Percentiles rank a stretch among this genome's conserved stretches.
These are phyloP conservation scores for Hibiscus tridactylites DNA, from an alignment of 345 rosid species.

Conservation along the genomic window DNA sequence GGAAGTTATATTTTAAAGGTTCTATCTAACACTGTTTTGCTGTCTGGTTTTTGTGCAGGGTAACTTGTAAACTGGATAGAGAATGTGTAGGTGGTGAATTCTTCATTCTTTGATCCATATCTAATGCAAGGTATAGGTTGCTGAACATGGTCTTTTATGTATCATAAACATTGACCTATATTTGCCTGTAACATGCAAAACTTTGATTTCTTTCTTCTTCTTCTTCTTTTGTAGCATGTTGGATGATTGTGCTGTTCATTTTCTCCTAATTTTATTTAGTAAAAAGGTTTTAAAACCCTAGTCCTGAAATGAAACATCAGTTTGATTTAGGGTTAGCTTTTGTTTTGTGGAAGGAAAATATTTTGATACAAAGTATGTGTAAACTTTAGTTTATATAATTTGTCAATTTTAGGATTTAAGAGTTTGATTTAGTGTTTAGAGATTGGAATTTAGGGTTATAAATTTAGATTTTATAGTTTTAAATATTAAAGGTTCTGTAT, in stretches of 20 bases:
- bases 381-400: too few species aligned
- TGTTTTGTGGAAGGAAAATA: constrained; percentile 11
- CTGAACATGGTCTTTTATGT: constrained; percentile 30
- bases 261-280: background rate
- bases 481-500: too few species aligned
- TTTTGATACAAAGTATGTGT: too few species aligned
- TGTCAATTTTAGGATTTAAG: too few species aligned
- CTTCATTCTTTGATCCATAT: constrained; percentile 23
- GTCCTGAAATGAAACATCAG: constrained; percentile 3
- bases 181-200: constrained; percentile 15
- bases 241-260: background rate
- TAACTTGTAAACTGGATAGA: constrained; percentile 29
- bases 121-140: constrained; percentile 26
- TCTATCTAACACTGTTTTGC: background rate
- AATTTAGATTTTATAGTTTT: too few species aligned
- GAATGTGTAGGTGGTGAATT: constrained; percentile 27
- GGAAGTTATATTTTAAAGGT: background rate
- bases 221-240: constrained; percentile 8
- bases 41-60: constrained; percentile 28
- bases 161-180: constrained; percentile 30
- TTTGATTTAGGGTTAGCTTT: constrained; percentile 16
- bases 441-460: too few species aligned
- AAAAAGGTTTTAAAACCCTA: constrained; percentile 12
- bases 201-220: constrained; percentile 1
- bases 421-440: too few species aligned